phyloP scores from a whole-genome alignment of 164 flowering plant species.

The Cinnamomum chago region DNA sequence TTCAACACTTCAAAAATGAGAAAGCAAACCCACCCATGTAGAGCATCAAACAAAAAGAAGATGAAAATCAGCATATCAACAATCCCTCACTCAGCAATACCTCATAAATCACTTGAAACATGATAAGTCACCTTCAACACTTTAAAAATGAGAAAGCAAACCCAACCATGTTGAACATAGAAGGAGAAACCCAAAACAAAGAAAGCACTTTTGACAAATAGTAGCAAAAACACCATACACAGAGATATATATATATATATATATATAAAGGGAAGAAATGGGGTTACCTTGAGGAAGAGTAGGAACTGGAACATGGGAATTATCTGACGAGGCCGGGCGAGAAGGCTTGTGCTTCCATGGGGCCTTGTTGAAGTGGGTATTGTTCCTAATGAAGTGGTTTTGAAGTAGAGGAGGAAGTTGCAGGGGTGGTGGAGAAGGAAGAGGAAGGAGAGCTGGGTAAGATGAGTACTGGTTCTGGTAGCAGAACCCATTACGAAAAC shows the following conservation, averaged over 20 bases:
- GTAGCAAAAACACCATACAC: background rate
- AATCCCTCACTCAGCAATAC: background rate
- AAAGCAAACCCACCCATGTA: background rate
- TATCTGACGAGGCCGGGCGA: slow-evolving; percentile 42
- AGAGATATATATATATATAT: background rate
- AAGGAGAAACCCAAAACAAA: background rate
- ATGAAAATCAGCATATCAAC: background rate
- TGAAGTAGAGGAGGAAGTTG: slow-evolving; percentile 31
- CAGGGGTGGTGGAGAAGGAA: slow-evolving; percentile 51
- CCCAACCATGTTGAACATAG: background rate
- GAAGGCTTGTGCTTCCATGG: slow-evolving; percentile 36
- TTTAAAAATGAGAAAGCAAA: background rate
- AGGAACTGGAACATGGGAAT: slow-evolving; percentile 29
- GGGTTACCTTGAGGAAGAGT: slow-evolving; percentile 39
- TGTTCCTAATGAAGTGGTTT: slow-evolving; percentile 32
- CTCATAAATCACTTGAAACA: background rate
- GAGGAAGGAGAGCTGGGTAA: slow-evolving; percentile 64
- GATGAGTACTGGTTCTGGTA: slow-evolving; percentile 41
- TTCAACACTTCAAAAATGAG: background rate
- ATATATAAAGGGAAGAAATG: background rate
- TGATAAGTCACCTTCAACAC: background rate
- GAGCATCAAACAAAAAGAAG: background rate
- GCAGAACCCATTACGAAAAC: slow-evolving; percentile 29
- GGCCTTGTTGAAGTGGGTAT: slow-evolving; percentile 48
- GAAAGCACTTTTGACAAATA: background rate